Evolutionary conservation across 78 protist genomes (phyloP).

Genomic region (Dictyostelium brefeldianum): DNA sequence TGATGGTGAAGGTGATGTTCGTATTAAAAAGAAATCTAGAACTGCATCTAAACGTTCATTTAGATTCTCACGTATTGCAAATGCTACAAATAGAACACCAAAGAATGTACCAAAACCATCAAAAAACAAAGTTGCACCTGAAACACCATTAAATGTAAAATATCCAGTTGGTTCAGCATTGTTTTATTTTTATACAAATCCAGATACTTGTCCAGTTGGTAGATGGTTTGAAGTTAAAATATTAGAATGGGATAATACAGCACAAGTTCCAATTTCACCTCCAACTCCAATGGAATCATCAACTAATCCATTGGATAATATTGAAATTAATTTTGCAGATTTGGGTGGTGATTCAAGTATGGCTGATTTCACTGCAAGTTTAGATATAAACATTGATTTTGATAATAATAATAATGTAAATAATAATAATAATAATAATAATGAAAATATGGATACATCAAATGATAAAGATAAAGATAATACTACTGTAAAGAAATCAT

Average conservation of each 20-base stretch:
- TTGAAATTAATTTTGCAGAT: neutral
- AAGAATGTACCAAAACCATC: slow-evolving; percentile 38
- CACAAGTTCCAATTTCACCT: neutral
- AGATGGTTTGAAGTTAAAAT: slow-evolving; percentile 78
- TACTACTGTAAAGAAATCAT: neutral
- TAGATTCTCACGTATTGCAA: slow-evolving; percentile 62
- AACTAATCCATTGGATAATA: neutral
- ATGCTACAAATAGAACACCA: slow-evolving; percentile 29
- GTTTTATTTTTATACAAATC: slow-evolving; percentile 59
- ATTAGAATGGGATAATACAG: slow-evolving; percentile 39
- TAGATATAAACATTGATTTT: neutral
- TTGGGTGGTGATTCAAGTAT: neutral
- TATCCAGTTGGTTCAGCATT: slow-evolving; percentile 56
- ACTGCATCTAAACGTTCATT: slow-evolving; percentile 46
- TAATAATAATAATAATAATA: too few relatives aligned
- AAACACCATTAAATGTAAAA: neutral
- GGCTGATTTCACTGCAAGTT: slow-evolving; percentile 1
- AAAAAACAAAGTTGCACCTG: slow-evolving; percentile 18
- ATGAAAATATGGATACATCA: too few relatives aligned
- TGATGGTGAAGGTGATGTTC: slow-evolving; percentile 34
- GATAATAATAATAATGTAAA: neutral
- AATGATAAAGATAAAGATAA: too few relatives aligned
- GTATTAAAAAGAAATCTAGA: slow-evolving; percentile 62
- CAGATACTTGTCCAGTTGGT: slow-evolving; percentile 52
- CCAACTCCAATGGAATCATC: neutral